A percentile compares a stretch with the other conserved stretches of the same genome.
Evolutionary conservation across 257 asterid genomes (phyloP).

Genomic region (Osmanthus fragrans): DNA sequence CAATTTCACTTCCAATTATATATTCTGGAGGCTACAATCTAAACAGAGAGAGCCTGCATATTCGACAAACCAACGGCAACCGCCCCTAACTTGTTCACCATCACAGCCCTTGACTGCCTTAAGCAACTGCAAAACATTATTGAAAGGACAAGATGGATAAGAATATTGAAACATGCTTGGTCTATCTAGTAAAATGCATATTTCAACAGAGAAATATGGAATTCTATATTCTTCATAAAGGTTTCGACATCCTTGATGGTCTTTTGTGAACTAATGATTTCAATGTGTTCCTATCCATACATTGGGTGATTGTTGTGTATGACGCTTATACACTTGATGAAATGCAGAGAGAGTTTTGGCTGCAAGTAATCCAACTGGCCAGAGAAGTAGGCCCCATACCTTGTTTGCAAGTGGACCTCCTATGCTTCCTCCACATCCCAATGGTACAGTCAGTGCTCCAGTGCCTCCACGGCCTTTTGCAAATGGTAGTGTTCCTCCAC

Average conservation of each 20-base stretch:
- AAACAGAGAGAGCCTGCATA: background rate
- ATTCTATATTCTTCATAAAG: background rate
- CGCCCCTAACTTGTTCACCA: background rate
- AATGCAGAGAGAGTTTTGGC: constrained; percentile 88
- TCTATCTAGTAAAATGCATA: background rate
- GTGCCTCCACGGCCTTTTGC: constrained; percentile 75
- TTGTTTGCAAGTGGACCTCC: constrained; percentile 99
- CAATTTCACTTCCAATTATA: background rate
- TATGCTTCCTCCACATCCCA: constrained; percentile 57
- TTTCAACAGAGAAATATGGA: background rate
- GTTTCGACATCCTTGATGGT: background rate
- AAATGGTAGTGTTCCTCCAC: constrained; percentile 67
- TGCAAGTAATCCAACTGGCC: constrained; percentile 76
- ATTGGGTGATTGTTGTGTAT: background rate
- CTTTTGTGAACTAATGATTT: background rate
- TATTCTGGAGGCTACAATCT: background rate
- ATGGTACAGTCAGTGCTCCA: constrained; percentile 49
- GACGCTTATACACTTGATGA: background rate
- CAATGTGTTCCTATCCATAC: background rate
- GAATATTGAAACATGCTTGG: background rate
- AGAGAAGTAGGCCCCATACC: constrained; percentile 86
- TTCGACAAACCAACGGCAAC: background rate
- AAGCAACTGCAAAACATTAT: background rate
- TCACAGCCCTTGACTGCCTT: background rate
- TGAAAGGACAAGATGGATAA: background rate